Evolutionary conservation across 768 basidiomycete genomes (phyloP), one percentile per base, ranked within the genome.

Genomic region (Butyriboletus loyo): DNA sequence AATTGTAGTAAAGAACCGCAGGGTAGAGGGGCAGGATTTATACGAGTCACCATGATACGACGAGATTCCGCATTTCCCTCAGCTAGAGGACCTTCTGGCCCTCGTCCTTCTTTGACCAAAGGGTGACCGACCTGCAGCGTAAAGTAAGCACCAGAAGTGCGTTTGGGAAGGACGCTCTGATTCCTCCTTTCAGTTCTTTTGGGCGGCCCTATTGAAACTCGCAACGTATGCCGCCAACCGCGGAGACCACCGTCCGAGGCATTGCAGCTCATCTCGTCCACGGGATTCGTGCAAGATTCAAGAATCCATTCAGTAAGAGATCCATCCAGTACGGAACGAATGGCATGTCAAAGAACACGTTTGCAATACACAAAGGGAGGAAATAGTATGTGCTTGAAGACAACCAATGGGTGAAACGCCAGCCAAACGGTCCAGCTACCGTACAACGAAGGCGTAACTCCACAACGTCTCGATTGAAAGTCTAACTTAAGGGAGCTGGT

Each of bases 391-490:
- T 28, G 35, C 42, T 25, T 19, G 35, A 27, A 35, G 31, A 38
- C 49, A 19, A 36, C 36, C 34, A 1, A 31, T 5, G 36, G 22
- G 13, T 10, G 30, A 31, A 46, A 40, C 9, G 35, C 17, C 42
- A 45, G 28, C 37, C 45, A 46, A 42, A 41, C 13, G 17, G 34
- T 35, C 19, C 7, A 13, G 21, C 19, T 7, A 13, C 3, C 41
- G 46, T 35, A 58, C 46, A 40, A 8, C 13, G 22, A 21, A 21
- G 38, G 36, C 22, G 17, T 13, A 39, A 10, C 5, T 6, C 38
- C 37, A 52, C 41, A 50, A 47, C 34, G 40, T 42, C 52, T 62
- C 56, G 28, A 48, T 41, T 30, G 34, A 28, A 27, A 37, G 32
- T 52, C 46, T 48, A 53, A 38, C 19, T 32, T 22, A 37, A 30